Evolutionary conservation across 1,284 basidiomycete species (phyloP), one percentile per base, ranked within the genome.

Genomic region (Leccinum variabile): DNA sequence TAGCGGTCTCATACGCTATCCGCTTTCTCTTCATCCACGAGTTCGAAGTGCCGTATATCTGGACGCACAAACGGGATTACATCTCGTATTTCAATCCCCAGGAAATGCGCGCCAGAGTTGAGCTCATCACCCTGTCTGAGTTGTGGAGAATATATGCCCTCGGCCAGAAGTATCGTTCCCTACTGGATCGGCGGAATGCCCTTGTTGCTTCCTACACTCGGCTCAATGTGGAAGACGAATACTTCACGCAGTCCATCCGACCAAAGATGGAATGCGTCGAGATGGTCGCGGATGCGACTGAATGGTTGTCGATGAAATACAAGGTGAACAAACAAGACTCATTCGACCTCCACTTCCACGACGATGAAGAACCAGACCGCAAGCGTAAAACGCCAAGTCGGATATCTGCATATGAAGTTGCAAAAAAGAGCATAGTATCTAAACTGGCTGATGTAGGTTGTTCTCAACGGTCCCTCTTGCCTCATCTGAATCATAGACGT

Each of bases 31-130:
- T 98, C 75, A 80, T 94, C 59, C 88, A 95, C 59, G 86, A 93
- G 66, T 87, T 92, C 67, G 97, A 99, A 74, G 95, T 97, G 8
- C 95, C 97, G 0, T 97, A 95, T 76, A 89, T 99, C 66, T 98
- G 91, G 89, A 88, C 89, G 32, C 94, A 98, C 80, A 93, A 94
- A 71, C 87, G 93, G 56, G 97, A 99, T 75, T 90, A 93, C 72
- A 89, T 97, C 70, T 88, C 88, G 52, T 85, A 90, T 74, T 90
- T 92, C 74, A 88, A 92, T 68, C 79, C 83, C 57, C 75, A 79
- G 49, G 84, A 87, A 63, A 81, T 83, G 60, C 80, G 76, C 56
- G 72, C 74, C 22, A 84, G 84, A 35, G 74, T 84, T 28, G 88
- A 92, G 66, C 85, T 97, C 41, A 82, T 98, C 60, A 85, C 79